Percentiles rank a stretch among this genome's conserved stretches.
phyloP scores from a whole-genome alignment of 2,329 filamentous ascomycete genomes.

The Thyridium curvatum region DNA sequence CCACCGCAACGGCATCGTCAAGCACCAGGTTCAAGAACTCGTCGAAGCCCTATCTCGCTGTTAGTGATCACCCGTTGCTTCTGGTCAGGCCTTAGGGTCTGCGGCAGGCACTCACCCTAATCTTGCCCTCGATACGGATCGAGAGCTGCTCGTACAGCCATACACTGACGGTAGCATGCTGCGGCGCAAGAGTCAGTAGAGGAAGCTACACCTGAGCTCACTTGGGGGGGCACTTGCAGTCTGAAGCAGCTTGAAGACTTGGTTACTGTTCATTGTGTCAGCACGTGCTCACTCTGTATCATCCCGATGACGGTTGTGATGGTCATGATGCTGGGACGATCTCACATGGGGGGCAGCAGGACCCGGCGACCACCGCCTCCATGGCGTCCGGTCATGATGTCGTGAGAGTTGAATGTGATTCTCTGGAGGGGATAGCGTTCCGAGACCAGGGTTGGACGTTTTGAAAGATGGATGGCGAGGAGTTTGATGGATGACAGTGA shows the following conservation, averaged over 20 bases:
- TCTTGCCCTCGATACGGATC: slow-evolving; percentile 93
- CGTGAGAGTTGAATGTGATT: too few species aligned
- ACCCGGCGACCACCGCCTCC: slow-evolving; percentile 55
- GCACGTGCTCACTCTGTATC: not conserved
- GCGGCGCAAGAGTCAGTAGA: slow-evolving; percentile 8
- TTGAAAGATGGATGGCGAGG: too few species aligned
- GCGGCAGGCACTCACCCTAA: slow-evolving; percentile 56
- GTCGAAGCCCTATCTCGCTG: slow-evolving; percentile 71
- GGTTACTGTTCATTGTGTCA: slow-evolving; percentile 45
- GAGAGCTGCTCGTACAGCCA: slow-evolving; percentile 97
- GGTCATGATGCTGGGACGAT: not conserved
- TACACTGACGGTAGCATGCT: slow-evolving; percentile 80
- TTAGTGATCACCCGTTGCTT: slow-evolving; percentile 11
- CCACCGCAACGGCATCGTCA: slow-evolving; percentile 91
- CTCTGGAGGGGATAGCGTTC: too few species aligned
- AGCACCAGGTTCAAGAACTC: slow-evolving; percentile 97
- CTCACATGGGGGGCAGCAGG: slow-evolving; percentile 48
- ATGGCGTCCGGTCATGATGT: slow-evolving; percentile 50
- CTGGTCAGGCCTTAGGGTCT: not conserved
- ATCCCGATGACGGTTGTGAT: too few species aligned
- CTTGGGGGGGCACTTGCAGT: slow-evolving; percentile 18
- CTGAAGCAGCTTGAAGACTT: slow-evolving; percentile 89
- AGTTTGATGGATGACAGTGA: too few species aligned
- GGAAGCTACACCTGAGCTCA: too few species aligned
- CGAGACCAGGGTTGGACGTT: too few species aligned